Base-by-base conservation (phyloP, 2,329 filamentous ascomycete genomes). In the Colletotrichum sp. region DNA sequence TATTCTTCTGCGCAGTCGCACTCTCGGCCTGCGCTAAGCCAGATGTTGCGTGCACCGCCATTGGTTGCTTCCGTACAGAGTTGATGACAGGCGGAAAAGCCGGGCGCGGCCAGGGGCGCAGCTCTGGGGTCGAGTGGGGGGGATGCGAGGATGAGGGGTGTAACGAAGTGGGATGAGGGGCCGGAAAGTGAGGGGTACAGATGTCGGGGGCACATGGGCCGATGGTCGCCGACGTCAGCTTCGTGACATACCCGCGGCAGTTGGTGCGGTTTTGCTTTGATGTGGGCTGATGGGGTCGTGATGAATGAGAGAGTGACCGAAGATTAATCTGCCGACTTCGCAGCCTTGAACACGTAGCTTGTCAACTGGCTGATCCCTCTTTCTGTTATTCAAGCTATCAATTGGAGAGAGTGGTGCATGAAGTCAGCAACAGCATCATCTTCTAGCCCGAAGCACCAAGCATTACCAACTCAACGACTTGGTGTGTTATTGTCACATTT, bases 141-240 rank as follows among this genome's bases (percentile, higher is more conserved):
- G 19, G 22, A 29, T 69, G 52, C 66, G 66, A 69, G 66, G 66
- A 69, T 69, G 66, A 69, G 52, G 66, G 66, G 25, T 61, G 66
- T 57, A 34, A 29, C 52, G 39, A 52, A 52, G 44, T 52, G 44
- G 44, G 44, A 27, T 73, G 44, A 71, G 67, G 67, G 71, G 62
- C 36, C 30, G 30, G 12, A 15, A 65, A 74, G 61, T 76, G 73
- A 75, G 72, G 72, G 69, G 71, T 69, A 62, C 27, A 34, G 57
- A 32, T 30, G 66, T 71, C 72, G 59, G 72, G 12, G 68, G 49
- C 62, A 62, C 34, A 75, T 75, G 72, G 29, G 57, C 70, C 73
- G 70, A 73, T 69, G 22, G 36, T 19, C 65, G 32, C 64, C 64
- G 70, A 69, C 22, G 27, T 66, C 57, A 22, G 27, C 34, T 34